Percentiles rank a stretch among this genome's conserved stretches.
phyloP scores from a whole-genome alignment of 257 asterid genomes.

The Forsythia suspensa region DNA sequence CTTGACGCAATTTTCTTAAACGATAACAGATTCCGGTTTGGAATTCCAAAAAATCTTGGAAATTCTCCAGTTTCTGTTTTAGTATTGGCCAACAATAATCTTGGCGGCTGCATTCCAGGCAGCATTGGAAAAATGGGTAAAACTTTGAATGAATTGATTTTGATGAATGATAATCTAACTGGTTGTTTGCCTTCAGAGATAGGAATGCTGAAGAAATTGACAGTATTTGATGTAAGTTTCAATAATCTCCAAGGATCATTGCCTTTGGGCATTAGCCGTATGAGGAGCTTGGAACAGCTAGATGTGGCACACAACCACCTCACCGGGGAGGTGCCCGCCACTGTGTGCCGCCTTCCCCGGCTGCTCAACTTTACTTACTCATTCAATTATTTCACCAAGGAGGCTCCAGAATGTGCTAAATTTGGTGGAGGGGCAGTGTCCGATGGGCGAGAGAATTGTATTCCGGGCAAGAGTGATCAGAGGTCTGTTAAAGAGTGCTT shows the following conservation, averaged over 20 bases:
- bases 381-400: constrained; percentile 55
- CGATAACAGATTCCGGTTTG: constrained; percentile 59
- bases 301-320: constrained; percentile 61
- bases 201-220: constrained; percentile 48
- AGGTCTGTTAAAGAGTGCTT: constrained; percentile 67
- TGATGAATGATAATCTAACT: constrained; percentile 64
- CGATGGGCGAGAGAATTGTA: constrained; percentile 69
- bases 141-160: constrained; percentile 54
- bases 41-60: constrained; percentile 65
- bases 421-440: constrained; percentile 26
- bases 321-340: constrained; percentile 57
- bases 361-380: constrained; percentile 64
- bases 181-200: constrained; percentile 67
- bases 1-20: constrained; percentile 70
- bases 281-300: constrained; percentile 62
- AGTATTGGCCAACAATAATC: constrained; percentile 66
- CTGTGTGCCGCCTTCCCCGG: constrained; percentile 56
- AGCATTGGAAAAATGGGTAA: constrained; percentile 64
- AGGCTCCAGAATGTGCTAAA: constrained; percentile 50
- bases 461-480: constrained; percentile 62
- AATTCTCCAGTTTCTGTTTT: constrained; percentile 69
- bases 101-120: constrained; percentile 66
- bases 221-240: constrained; percentile 72
- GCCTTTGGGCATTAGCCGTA: constrained; percentile 36
- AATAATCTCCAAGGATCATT: constrained; percentile 58